phyloP scores from a whole-genome alignment of 2,329 filamentous ascomycete species.

The Dendryphion nanum region DNA sequence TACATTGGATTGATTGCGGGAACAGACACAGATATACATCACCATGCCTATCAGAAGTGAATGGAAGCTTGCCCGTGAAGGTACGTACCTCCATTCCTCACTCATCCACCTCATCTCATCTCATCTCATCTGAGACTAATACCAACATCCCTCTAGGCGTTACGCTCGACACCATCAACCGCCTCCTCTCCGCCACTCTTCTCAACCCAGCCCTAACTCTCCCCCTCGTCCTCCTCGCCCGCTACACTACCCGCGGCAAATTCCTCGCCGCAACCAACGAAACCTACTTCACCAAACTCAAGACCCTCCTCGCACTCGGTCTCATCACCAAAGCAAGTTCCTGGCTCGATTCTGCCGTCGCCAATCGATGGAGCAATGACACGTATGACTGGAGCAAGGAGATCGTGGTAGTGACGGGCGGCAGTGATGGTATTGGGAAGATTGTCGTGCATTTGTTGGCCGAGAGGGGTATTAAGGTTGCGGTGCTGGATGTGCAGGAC shows the following conservation, averaged over 20 bases:
- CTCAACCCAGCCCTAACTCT: slow-evolving; percentile 66
- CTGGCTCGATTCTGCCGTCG: slow-evolving; percentile 51
- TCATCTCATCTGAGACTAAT: neutral
- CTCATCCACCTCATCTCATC: neutral
- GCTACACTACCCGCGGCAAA: slow-evolving; percentile 62
- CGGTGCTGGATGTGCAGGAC: slow-evolving; percentile 68
- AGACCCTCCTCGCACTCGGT: slow-evolving; percentile 54
- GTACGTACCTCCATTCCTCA: slow-evolving; percentile 15
- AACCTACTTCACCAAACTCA: slow-evolving; percentile 55
- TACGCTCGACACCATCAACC: slow-evolving; percentile 57
- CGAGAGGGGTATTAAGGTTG: slow-evolving; percentile 63
- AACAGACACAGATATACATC: no score
- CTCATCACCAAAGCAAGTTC: slow-evolving; percentile 49
- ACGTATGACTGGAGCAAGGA: slow-evolving; percentile 66
- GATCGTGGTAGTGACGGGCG: slow-evolving; percentile 72
- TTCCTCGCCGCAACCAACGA: slow-evolving; percentile 49
- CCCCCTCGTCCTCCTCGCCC: slow-evolving; percentile 61
- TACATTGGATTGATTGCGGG: no score
- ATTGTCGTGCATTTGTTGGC: slow-evolving; percentile 65
- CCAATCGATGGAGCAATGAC: slow-evolving; percentile 54
- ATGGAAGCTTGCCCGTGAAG: slow-evolving; percentile 40
- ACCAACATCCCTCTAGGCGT: slow-evolving; percentile 18
- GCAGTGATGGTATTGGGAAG: slow-evolving; percentile 70
- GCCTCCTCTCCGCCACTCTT: slow-evolving; percentile 58
- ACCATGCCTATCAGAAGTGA: slow-evolving; percentile 41